Evolutionary conservation across 164 flowering plant genomes (phyloP).

Genomic region (Magnolia kwangsiensis): DNA sequence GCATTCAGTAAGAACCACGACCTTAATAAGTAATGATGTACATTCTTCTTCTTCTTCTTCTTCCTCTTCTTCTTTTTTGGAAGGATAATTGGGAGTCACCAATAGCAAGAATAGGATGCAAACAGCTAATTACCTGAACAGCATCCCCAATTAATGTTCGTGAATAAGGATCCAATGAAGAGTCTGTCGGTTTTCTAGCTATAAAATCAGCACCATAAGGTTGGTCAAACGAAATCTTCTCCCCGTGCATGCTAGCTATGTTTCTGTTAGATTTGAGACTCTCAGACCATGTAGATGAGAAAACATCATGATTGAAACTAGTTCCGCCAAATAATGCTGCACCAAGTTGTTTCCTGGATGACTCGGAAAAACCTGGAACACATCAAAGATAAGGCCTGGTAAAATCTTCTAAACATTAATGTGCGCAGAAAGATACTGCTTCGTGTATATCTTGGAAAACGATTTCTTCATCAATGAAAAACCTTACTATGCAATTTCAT

Average conservation of each 20-base stretch:
- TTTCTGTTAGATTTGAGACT: not conserved
- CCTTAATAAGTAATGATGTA: constrained; percentile 5
- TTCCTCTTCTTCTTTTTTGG: not conserved
- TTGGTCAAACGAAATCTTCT: not conserved
- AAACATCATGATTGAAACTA: not conserved
- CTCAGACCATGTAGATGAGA: constrained; percentile 17
- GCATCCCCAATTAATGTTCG: constrained; percentile 13
- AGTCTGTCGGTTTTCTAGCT: constrained; percentile 21
- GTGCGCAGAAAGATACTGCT: not conserved
- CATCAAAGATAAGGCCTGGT: not conserved
- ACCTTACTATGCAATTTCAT: not conserved
- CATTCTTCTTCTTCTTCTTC: no score
- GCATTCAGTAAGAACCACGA: not conserved
- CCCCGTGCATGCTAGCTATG: not conserved
- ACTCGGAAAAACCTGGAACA: not conserved
- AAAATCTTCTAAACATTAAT: not conserved
- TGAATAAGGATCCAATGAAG: constrained; percentile 18
- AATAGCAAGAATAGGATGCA: not conserved
- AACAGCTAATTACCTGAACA: constrained; percentile 26
- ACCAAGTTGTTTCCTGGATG: not conserved
- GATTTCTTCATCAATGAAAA: not conserved
- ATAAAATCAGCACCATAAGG: constrained; percentile 22
- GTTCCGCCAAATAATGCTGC: not conserved
- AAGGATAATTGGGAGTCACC: not conserved
- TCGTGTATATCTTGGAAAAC: not conserved